Percentiles rank a stretch among this genome's conserved stretches.
phyloP scores from a whole-genome alignment of 208 protist species.

The Acanthamoeba lenticulata region DNA sequence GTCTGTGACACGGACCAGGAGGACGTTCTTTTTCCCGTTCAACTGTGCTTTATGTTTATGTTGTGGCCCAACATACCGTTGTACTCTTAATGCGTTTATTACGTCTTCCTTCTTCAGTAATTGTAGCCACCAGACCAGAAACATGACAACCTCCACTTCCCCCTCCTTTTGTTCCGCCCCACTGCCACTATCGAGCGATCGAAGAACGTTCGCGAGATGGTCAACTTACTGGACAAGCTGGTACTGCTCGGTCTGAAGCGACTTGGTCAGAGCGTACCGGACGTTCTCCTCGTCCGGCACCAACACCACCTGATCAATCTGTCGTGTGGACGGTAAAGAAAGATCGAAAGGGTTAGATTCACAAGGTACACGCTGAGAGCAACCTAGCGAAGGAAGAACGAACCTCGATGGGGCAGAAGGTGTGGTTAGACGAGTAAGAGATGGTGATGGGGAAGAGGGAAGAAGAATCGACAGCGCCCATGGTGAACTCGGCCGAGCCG shows the following conservation, averaged over 20 bases:
- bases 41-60: too few species aligned
- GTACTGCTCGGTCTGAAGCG: constrained; percentile 24
- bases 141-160: too few species aligned
- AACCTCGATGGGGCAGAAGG: constrained; percentile 54
- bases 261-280: neutral
- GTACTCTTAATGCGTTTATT: too few species aligned
- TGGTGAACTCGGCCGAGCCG: constrained; percentile 80
- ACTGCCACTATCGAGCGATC: too few species aligned
- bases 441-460: constrained; percentile 79
- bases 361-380: neutral
- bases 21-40: too few species aligned
- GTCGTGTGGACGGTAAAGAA: neutral
- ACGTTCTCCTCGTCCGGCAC: neutral
- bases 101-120: too few species aligned
- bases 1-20: too few species aligned
- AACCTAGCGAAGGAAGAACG: neutral
- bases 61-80: too few species aligned
- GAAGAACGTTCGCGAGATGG: too few species aligned
- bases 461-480: neutral
- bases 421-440: constrained; percentile 61
- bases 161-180: neutral
- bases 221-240: neutral
- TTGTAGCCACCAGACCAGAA: too few species aligned
- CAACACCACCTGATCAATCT: neutral
- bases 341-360: neutral